A percentile compares a stretch with the other conserved stretches of the same genome.
Evolutionary conservation across 192 early-diverging fungal genomes (phyloP).

Genomic region (Coemansia sp.): DNA sequence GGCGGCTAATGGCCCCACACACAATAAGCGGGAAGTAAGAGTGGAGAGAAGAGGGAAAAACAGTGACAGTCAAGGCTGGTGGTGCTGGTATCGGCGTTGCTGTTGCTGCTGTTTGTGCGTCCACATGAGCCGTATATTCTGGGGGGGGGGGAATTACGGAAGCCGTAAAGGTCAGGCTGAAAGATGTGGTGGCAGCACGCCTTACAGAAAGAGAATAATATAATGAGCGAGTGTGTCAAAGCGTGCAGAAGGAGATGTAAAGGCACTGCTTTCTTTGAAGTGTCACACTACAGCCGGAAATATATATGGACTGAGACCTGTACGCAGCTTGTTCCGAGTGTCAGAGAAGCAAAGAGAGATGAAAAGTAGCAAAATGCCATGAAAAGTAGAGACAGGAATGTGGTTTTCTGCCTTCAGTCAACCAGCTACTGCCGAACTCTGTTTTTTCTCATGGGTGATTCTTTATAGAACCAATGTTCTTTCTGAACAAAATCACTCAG

Average conservation of each 20-base stretch:
- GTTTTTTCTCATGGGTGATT: not conserved
- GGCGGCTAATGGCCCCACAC: not conserved
- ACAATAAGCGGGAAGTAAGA: not conserved
- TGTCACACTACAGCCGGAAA: not conserved
- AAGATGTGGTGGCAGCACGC: not conserved
- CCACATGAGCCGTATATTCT: not conserved
- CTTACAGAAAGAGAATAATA: not conserved
- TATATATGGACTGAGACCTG: not conserved
- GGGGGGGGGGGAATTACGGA: not conserved
- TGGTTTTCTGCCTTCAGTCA: not conserved
- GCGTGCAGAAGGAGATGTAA: slow-evolving; percentile 2
- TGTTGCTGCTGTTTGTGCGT: not conserved
- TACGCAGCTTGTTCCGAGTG: not conserved
- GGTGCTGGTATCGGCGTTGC: not conserved
- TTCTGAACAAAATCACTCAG: not conserved
- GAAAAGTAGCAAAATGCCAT: not conserved
- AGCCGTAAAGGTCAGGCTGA: not conserved
- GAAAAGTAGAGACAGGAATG: not conserved
- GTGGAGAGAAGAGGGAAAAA: not conserved
- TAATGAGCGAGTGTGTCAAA: slow-evolving; percentile 7
- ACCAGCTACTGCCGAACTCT: not conserved
- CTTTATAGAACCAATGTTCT: not conserved
- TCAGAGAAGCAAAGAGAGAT: not conserved
- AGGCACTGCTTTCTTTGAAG: not conserved
- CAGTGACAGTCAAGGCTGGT: slow-evolving; percentile 6